A percentile compares a stretch with the other conserved stretches of the same genome.
These are phyloP conservation scores for Sphagnum tenellum DNA, from an alignment of 225 moss, liverwort and hornwort species.

Conservation along the genomic window DNA sequence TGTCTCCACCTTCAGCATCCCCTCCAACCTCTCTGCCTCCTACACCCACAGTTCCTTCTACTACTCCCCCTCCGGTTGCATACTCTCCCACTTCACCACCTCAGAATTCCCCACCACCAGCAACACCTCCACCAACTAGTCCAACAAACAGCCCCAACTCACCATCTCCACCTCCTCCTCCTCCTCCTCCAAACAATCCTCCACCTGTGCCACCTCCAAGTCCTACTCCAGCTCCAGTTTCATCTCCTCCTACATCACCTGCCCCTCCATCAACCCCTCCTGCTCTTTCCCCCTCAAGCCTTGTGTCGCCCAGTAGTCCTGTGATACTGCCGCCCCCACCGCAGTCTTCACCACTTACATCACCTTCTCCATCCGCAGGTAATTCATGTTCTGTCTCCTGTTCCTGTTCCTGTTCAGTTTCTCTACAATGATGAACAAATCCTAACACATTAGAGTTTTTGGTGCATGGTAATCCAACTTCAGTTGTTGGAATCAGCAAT, in stretches of 20 bases:
- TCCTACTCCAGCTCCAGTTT: background rate
- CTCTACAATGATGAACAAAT: background rate
- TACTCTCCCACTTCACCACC: slow-evolving; percentile 9
- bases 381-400: slow-evolving; percentile 4
- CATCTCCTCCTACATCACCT: background rate
- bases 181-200: background rate
- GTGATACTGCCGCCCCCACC: background rate
- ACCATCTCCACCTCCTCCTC: slow-evolving; percentile 4
- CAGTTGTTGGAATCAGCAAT: slow-evolving; percentile 20
- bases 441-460: too few relatives aligned
- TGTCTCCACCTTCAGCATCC: background rate
- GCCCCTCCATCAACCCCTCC: slow-evolving; percentile 1
- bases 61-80: slow-evolving; percentile 2
- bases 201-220: background rate
- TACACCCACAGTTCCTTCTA: background rate
- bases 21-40: background rate
- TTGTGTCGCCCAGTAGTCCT: slow-evolving; percentile 4
- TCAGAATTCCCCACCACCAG: slow-evolving; percentile 6
- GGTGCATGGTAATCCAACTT: slow-evolving; percentile 6
- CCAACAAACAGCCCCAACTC: background rate
- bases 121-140: background rate
- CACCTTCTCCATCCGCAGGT: background rate
- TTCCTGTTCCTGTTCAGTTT: slow-evolving; percentile 8
- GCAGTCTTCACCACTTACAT: slow-evolving; percentile 6
- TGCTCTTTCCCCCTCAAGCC: background rate